Conservation (phyloP, 2,329 filamentous ascomycete genomes). For the Pyrenophora teres region DNA sequence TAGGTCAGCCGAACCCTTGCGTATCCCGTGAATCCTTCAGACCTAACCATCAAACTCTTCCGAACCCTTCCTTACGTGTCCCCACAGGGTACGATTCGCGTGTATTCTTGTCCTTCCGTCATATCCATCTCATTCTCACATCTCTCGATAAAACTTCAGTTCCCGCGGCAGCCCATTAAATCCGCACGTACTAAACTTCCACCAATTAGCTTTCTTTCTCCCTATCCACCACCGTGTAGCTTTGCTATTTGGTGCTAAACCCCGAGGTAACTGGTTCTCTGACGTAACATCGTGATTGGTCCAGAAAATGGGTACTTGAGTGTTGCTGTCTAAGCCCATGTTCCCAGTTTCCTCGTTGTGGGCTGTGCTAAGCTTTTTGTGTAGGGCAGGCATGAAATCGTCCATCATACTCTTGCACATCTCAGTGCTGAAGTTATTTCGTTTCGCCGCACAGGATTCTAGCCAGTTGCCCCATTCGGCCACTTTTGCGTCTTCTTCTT, state of each 20-base stretch:
- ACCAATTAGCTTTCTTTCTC: constrained; percentile 55
- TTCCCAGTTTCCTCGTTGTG: constrained; percentile 1
- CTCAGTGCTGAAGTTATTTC: constrained; percentile 20
- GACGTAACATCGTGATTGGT: constrained; percentile 23
- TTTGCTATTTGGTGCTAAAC: constrained; percentile 65
- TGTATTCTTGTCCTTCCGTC: neutral
- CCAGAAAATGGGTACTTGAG: constrained; percentile 16
- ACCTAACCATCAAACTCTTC: no score
- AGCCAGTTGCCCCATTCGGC: constrained; percentile 60
- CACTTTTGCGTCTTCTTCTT: constrained; percentile 62
- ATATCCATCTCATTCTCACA: no score
- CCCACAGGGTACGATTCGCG: neutral
- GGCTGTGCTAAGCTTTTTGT: constrained; percentile 36
- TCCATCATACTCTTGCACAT: constrained; percentile 35
- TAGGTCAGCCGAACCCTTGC: no score
- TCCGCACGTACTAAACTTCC: constrained; percentile 24
- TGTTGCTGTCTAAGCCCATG: constrained; percentile 16
- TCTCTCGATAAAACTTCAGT: constrained; percentile 5
- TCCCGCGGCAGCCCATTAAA: constrained; percentile 20
- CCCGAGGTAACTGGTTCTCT: constrained; percentile 20
- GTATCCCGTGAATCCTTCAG: no score
- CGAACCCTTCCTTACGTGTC: no score
- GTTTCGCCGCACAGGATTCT: constrained; percentile 36
- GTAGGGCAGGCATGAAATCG: constrained; percentile 31
- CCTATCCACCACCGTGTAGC: constrained; percentile 67